Percentiles rank a stretch among this genome's conserved stretches.
phyloP scores from a whole-genome alignment of 805 yeast species.

The Cyberlindnera euphorbiae region DNA sequence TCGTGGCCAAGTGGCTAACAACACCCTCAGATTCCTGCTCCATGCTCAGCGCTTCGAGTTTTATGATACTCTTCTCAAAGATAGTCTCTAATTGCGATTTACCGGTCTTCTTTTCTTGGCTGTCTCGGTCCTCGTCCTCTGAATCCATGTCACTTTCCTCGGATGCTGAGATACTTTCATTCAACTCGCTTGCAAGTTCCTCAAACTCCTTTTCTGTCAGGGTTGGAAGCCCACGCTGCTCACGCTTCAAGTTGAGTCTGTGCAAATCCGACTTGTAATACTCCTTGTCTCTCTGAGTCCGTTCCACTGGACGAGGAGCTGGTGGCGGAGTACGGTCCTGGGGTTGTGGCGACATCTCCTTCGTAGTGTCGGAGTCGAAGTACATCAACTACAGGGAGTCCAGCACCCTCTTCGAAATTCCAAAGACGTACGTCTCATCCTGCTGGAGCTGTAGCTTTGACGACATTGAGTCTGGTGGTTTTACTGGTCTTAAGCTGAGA shows the following conservation, averaged over 20 bases:
- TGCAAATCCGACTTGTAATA: conserved; percentile 60
- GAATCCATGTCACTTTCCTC: conserved; percentile 30
- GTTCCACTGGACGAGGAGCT: neutral
- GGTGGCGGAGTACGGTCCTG: conserved; percentile 8
- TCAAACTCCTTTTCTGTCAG: conserved; percentile 58
- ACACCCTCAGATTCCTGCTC: conserved; percentile 25
- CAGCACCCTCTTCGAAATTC: conserved; percentile 35
- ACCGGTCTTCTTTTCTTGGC: conserved; percentile 14
- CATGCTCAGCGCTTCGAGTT: conserved; percentile 17
- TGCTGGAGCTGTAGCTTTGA: neutral
- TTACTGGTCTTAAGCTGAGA: too few species aligned
- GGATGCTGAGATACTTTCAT: conserved; percentile 58
- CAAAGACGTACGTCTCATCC: conserved; percentile 46
- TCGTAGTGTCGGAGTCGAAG: conserved; percentile 48
- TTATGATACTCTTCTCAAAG: conserved; percentile 20
- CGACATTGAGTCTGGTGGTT: neutral
- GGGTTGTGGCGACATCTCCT: conserved; percentile 26
- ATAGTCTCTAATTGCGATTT: conserved; percentile 19
- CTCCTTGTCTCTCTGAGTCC: conserved; percentile 23
- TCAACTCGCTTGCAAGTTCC: conserved; percentile 42
- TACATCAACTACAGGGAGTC: conserved; percentile 46
- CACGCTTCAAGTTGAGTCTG: conserved; percentile 54
- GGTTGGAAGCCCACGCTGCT: conserved; percentile 38
- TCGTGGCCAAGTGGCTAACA: conserved; percentile 55
- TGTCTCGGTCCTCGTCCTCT: conserved; percentile 19